Conservation (phyloP, 2,329 filamentous ascomycete species). For the Fusarium aywerte region DNA sequence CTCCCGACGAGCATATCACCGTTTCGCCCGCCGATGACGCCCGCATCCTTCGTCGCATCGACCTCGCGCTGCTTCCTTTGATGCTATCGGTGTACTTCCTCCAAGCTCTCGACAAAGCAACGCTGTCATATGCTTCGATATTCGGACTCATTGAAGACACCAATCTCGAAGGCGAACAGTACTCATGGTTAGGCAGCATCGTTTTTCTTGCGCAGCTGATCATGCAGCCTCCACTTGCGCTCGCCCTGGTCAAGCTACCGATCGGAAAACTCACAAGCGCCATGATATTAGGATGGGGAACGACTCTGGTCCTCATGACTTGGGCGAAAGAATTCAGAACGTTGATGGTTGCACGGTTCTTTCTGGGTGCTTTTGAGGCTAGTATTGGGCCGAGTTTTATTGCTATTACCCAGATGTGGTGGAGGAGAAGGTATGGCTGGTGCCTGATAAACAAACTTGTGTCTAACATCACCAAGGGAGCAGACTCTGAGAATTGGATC, state of each 20-base stretch:
- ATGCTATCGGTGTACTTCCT: conserved; percentile 71
- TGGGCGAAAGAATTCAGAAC: conserved; percentile 61
- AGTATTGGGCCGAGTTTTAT: conserved; percentile 62
- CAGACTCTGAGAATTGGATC: conserved; percentile 66
- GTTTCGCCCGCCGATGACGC: conserved; percentile 51
- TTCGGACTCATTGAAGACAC: conserved; percentile 71
- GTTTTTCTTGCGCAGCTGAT: conserved; percentile 69
- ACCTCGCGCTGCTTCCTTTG: conserved; percentile 55
- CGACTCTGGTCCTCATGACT: conserved; percentile 62
- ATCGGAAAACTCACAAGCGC: conserved; percentile 70
- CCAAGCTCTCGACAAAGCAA: conserved; percentile 71
- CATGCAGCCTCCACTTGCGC: conserved; percentile 66
- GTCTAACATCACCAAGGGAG: conserved; percentile 52
- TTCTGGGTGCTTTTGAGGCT: conserved; percentile 68
- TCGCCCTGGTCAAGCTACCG: conserved; percentile 68
- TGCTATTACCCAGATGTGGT: conserved; percentile 71
- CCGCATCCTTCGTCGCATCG: conserved; percentile 54
- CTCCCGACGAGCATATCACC: conserved; percentile 49
- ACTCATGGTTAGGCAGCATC: conserved; percentile 70
- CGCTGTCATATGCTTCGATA: conserved; percentile 69
- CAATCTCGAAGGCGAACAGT: conserved; percentile 65
- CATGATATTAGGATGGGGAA: conserved; percentile 66
- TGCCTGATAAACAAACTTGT: neutral
- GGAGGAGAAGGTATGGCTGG: conserved; percentile 57
- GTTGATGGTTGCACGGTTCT: conserved; percentile 63